Evolutionary conservation across 2,329 filamentous ascomycete genomes (phyloP).

Genomic region (Botryotinia narcissicola): DNA sequence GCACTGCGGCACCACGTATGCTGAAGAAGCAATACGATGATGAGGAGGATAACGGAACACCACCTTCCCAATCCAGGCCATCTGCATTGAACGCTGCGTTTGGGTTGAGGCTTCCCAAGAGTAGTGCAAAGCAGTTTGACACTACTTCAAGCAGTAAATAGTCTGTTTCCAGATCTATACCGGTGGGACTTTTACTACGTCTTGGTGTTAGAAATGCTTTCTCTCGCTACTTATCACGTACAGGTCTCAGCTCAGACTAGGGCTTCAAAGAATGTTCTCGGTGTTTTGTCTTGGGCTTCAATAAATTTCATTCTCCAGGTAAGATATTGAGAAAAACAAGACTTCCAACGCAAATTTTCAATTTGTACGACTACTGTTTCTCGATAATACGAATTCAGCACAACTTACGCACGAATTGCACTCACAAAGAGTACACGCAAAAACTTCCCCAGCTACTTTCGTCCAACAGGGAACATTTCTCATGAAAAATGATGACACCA

Average conservation of each 20-base stretch:
- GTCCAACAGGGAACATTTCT: background rate
- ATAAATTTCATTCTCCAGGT: too few species aligned
- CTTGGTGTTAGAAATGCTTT: background rate
- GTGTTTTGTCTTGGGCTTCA: background rate
- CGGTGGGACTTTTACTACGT: background rate
- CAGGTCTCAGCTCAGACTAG: background rate
- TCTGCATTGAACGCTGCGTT: background rate
- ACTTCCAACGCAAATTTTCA: background rate
- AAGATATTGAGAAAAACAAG: background rate
- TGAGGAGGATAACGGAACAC: background rate
- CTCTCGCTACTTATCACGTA: background rate
- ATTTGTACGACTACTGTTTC: background rate
- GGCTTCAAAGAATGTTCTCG: accelerated
- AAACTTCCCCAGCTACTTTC: background rate
- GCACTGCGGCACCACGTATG: background rate
- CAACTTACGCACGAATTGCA: background rate
- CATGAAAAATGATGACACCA: background rate
- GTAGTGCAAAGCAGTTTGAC: constrained; percentile 1
- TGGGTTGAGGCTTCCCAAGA: background rate
- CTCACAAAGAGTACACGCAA: background rate
- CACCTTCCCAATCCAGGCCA: too few species aligned
- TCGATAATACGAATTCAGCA: background rate
- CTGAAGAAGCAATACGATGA: background rate
- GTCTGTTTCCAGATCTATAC: accelerated
- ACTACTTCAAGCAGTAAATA: background rate